Evolutionary conservation across 2,329 filamentous ascomycete genomes (phyloP).

Genomic region (Neonectria ditissima): DNA sequence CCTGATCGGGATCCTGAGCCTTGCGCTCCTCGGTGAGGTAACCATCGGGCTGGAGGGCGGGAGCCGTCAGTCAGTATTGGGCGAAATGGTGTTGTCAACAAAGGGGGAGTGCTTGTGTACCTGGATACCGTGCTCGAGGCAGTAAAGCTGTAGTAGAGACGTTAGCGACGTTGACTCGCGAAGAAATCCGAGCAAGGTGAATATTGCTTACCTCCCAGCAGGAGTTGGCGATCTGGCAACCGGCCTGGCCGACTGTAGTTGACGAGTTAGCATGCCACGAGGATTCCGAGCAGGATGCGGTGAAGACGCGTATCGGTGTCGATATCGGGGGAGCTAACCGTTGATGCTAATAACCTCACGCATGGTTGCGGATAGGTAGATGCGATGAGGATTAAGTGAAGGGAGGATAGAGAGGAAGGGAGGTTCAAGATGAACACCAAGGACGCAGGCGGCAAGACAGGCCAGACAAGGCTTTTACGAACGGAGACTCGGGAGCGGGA

Average conservation of each 20-base stretch:
- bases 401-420: slow-evolving; percentile 48
- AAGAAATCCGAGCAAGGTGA: slow-evolving; percentile 21
- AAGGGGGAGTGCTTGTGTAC: slow-evolving; percentile 64
- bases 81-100: slow-evolving; percentile 35
- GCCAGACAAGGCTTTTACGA: slow-evolving; percentile 47
- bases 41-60: slow-evolving; percentile 83
- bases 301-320: slow-evolving; percentile 52
- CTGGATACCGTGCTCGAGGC: slow-evolving; percentile 99
- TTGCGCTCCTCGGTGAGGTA: slow-evolving; percentile 99
- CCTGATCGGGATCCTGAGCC: slow-evolving; percentile 90
- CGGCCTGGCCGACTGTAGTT: slow-evolving; percentile 93
- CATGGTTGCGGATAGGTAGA: slow-evolving; percentile 72
- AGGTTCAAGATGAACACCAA: slow-evolving; percentile 40
- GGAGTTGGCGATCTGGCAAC: slow-evolving; percentile 99
- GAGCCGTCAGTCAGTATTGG: slow-evolving; percentile 31
- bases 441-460: slow-evolving; percentile 38
- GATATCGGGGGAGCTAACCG: slow-evolving; percentile 71
- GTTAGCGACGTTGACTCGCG: slow-evolving; percentile 30
- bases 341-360: slow-evolving; percentile 99
- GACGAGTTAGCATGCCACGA: slow-evolving; percentile 62
- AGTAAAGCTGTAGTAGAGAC: slow-evolving; percentile 82
- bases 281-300: slow-evolving; percentile 52
- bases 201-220: slow-evolving; percentile 95
- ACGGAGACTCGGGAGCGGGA: slow-evolving; percentile 42
- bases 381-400: slow-evolving; percentile 40